phyloP scores from a whole-genome alignment of 306 rosid species.

The Geum urbanum region DNA sequence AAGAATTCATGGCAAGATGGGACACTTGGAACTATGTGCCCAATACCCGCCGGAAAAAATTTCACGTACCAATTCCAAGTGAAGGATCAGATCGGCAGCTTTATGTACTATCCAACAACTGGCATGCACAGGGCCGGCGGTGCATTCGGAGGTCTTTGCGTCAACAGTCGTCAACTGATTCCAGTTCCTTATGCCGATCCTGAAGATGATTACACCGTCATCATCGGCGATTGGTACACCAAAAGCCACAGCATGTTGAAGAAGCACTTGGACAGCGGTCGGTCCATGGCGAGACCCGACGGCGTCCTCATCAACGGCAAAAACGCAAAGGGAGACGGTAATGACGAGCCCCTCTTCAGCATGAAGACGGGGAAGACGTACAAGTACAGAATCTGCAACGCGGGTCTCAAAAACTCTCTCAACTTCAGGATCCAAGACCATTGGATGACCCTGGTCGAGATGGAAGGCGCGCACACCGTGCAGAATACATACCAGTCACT shows the following conservation, averaged over 20 bases:
- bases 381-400: conserved; percentile 72
- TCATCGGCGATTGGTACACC: conserved; percentile 76
- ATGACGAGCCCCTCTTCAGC: conserved; percentile 58
- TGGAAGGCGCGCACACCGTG: conserved; percentile 85
- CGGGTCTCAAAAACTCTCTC: conserved; percentile 58
- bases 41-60: conserved; percentile 61
- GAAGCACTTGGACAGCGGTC: conserved; percentile 50
- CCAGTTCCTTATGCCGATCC: conserved; percentile 84
- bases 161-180: conserved; percentile 59
- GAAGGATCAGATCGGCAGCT: conserved; percentile 85
- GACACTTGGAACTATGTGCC: conserved; percentile 62
- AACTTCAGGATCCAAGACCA: conserved; percentile 79
- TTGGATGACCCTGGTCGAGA: conserved; percentile 55
- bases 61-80: conserved; percentile 66
- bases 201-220: conserved; percentile 75
- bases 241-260: conserved; percentile 53
- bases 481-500: conserved; percentile 67
- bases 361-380: conserved; percentile 75
- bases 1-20: conserved; percentile 93
- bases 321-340: conserved; percentile 48
- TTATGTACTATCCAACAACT: conserved; percentile 52
- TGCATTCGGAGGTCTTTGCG: conserved; percentile 63
- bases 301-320: conserved; percentile 72
- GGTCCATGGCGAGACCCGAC: conserved; percentile 51
- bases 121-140: conserved; percentile 65